Conservation (phyloP, 2,329 filamentous ascomycete species). For the Macrophomina tecta region DNA sequence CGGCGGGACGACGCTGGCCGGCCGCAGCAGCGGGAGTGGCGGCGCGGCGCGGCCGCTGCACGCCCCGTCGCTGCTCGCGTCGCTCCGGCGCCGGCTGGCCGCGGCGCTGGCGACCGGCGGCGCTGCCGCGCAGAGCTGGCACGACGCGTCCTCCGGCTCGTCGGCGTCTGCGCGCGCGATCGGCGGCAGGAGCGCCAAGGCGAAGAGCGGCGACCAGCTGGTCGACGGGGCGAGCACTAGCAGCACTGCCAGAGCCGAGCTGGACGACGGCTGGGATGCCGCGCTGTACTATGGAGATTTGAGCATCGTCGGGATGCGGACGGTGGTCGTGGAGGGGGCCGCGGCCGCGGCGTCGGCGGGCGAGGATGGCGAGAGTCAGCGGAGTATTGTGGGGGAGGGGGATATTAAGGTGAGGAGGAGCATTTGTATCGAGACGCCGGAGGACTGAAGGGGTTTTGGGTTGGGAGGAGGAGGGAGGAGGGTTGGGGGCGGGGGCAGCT, state of each 20-base stretch:
- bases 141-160: too few species aligned
- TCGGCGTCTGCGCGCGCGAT: too few species aligned
- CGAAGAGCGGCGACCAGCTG: background rate
- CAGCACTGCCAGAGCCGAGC: too few species aligned
- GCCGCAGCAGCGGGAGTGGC: too few species aligned
- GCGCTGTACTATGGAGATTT: background rate
- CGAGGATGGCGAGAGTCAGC: constrained; percentile 1
- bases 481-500: too few species aligned
- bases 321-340: background rate
- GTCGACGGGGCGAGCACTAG: background rate
- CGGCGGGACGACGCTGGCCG: too few species aligned
- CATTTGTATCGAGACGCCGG: background rate
- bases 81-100: too few species aligned
- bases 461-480: background rate
- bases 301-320: background rate
- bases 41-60: too few species aligned
- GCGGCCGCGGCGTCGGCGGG: background rate
- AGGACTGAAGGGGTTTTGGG: background rate
- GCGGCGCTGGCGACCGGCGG: too few species aligned
- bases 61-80: too few species aligned
- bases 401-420: constrained; percentile 1
- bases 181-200: background rate
- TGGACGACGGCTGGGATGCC: background rate
- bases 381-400: background rate
- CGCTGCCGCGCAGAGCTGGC: too few species aligned